phyloP scores from a whole-genome alignment of 352 stramenopile species.

The Phytopythium oedochilum region DNA sequence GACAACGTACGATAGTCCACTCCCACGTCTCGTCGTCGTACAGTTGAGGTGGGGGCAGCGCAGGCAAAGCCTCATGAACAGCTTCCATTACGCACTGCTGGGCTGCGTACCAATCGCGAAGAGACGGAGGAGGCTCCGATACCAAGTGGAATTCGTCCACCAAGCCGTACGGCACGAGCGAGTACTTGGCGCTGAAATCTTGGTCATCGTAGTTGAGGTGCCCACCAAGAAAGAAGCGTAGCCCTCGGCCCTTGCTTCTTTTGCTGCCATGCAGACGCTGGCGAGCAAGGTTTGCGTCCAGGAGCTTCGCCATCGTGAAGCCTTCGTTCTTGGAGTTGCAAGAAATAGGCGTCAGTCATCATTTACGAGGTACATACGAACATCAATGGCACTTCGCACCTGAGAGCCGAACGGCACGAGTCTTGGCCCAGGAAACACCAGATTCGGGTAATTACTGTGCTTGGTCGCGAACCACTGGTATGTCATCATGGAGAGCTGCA shows the following conservation, averaged over 20 bases:
- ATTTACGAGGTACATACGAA: no score
- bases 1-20: conserved; percentile 77
- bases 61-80: conserved; percentile 31
- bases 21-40: conserved; percentile 92
- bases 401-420: conserved; percentile 30
- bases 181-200: conserved; percentile 46
- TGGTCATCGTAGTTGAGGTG: conserved; percentile 68
- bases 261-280: background rate
- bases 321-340: conserved; percentile 25
- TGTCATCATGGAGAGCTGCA: conserved; percentile 92
- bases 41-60: conserved; percentile 49
- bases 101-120: conserved; percentile 40
- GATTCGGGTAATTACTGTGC: conserved; percentile 53
- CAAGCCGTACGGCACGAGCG: conserved; percentile 44
- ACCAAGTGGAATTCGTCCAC: conserved; percentile 46
- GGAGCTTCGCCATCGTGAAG: conserved; percentile 39
- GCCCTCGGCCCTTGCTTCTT: conserved; percentile 4
- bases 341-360: background rate
- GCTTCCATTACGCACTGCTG: conserved; percentile 30
- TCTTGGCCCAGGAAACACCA: conserved; percentile 56
- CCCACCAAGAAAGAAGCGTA: conserved; percentile 79
- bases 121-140: conserved; percentile 6
- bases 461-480: conserved; percentile 81
- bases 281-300: conserved; percentile 33
- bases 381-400: conserved; percentile 10